Evolutionary conservation across 1,284 basidiomycete species (phyloP), one percentile per base, ranked within the genome.

Genomic region (Sparassis latifolia): DNA sequence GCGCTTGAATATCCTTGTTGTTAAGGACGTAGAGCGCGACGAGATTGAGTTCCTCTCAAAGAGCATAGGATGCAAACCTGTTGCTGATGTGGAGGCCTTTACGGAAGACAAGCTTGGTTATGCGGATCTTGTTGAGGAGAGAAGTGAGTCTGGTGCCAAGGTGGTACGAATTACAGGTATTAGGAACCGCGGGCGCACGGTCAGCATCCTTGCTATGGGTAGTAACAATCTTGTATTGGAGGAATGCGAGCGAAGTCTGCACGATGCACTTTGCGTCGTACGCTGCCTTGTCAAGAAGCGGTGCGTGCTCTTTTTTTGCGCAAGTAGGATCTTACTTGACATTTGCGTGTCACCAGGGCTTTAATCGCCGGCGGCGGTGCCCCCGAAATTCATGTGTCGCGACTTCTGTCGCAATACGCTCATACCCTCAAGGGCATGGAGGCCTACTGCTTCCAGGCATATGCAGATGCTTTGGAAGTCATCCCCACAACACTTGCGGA

Each of bases 101-200:
- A 92, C 92, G n/a, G 95, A 97, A 69, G 97, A 99, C 73, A 99
- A 99, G 71, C 82, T 99, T 10, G 97, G 95, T 35, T 90, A 89
- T 57, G 97, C 97, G 2, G 97, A 99, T 64, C 73, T 99, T 39
- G 88, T 98, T 6, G 97, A 99, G 65, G 97, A 99, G 73, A 80
- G 83, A 9, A 85, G 84, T 53, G 81, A 89, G 55, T 81, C 84
- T 37, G 96, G 92, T 33, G 89, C 89, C 10, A 95, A 95, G 68
- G 92, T 97, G 10, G 94, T 97, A 60, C 89, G 89, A 66, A 89
- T 99, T 52, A 93, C 92, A 2, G 97, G 97, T 29, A 87, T 99
- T 60, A 97, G 89, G 78, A 95, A 97, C 73, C 84, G 86, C 47
- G 97, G 97, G 39, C 84, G 90, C 66, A 99, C 97, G 0, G 93